These are phyloP conservation scores for Rhipidocladum racemiflorum DNA, from an alignment of 176 grass and related monocot species.

Conservation along the genomic window DNA sequence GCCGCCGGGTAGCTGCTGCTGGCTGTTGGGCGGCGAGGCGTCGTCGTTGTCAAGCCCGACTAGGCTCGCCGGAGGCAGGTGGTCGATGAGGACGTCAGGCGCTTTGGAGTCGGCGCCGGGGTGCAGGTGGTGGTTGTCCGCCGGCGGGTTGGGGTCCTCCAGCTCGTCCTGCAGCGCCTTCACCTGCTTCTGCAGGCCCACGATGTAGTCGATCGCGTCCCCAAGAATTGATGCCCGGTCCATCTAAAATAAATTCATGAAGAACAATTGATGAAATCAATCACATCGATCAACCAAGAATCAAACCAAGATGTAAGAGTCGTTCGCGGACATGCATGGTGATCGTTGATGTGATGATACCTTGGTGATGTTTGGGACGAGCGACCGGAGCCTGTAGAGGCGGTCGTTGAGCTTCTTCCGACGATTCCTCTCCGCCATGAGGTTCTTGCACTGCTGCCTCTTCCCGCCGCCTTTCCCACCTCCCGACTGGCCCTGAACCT, in stretches of 20 bases:
- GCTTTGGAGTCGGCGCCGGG: background rate
- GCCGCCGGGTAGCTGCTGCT: background rate
- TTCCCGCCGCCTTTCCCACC: constrained; percentile 47
- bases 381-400: constrained; percentile 69
- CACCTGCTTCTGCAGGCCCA: constrained; percentile 76
- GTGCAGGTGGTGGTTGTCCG: constrained; percentile 7
- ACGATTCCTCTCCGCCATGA: constrained; percentile 62
- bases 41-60: constrained; percentile 52
- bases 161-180: constrained; percentile 86
- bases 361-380: constrained; percentile 98
- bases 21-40: constrained; percentile 15
- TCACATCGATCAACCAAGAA: background rate
- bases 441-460: constrained; percentile 88
- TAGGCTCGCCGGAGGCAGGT: constrained; percentile 35
- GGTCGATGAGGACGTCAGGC: constrained; percentile 49
- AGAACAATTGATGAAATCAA: background rate
- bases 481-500: background rate
- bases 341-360: constrained; percentile 7
- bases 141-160: constrained; percentile 48
- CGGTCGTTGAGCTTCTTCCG: constrained; percentile 87
- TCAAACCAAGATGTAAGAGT: background rate
- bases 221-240: constrained; percentile 86
- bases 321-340: background rate
- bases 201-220: constrained; percentile 93
- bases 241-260: constrained; percentile 45